Evolutionary conservation across 805 yeast species (phyloP).

Genomic region (Ogataea pini): DNA sequence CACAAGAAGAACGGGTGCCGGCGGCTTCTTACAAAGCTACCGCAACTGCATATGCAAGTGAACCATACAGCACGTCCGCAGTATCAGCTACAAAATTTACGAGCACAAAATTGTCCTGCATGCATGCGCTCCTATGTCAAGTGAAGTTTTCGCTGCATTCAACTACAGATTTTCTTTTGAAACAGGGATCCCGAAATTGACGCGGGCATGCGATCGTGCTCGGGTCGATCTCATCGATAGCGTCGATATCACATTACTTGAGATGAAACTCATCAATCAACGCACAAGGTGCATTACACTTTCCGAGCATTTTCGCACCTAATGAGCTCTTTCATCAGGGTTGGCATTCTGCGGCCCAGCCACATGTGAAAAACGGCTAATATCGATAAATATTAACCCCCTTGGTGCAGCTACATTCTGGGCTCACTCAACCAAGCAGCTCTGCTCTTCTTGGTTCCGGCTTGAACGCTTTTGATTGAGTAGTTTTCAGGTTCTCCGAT

Average conservation of each 20-base stretch:
- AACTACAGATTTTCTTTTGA: background rate
- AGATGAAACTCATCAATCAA: too few relatives aligned
- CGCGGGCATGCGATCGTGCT: background rate
- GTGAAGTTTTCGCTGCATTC: background rate
- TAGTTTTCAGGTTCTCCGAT: too few relatives aligned
- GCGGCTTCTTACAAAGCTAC: background rate
- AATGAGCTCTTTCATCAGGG: too few relatives aligned
- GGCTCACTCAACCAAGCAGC: too few relatives aligned
- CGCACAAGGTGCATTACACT: too few relatives aligned
- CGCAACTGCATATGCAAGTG: constrained; percentile 2
- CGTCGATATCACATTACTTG: background rate
- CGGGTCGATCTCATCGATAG: background rate
- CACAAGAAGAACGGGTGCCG: background rate
- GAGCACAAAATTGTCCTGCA: background rate
- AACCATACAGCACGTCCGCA: background rate
- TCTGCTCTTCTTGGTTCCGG: too few relatives aligned
- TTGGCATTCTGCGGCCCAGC: background rate
- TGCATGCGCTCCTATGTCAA: background rate
- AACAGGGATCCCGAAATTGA: background rate
- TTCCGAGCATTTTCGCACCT: too few relatives aligned
- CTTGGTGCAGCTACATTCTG: too few relatives aligned
- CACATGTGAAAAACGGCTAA: too few relatives aligned
- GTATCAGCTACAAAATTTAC: background rate
- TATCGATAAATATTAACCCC: too few relatives aligned
- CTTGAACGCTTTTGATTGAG: too few relatives aligned